Percentiles rank a stretch among this genome's conserved stretches.
phyloP scores from a whole-genome alignment of 345 rosid species.

The Brassica rapa region DNA sequence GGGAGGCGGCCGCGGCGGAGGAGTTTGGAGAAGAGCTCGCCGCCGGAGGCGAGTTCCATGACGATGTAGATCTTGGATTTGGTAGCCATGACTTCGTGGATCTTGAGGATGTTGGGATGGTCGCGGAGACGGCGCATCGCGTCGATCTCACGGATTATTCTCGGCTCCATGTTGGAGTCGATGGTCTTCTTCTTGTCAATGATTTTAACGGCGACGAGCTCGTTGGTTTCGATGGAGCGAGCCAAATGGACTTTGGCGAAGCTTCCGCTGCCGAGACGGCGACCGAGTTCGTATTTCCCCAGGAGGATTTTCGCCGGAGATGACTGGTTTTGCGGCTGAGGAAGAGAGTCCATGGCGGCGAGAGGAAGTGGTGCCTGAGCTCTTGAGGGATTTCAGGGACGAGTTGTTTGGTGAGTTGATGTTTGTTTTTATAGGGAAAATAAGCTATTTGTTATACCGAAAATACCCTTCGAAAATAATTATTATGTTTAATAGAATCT shows the following conservation, averaged over 20 bases:
- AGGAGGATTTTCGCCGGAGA: constrained; percentile 13
- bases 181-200: neutral
- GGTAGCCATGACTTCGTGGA: neutral
- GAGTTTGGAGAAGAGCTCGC: neutral
- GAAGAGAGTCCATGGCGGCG: constrained; percentile 33
- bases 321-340: constrained; percentile 27
- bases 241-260: neutral
- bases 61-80: neutral
- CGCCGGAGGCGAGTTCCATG: neutral
- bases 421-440: constrained; percentile 24
- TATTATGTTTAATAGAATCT: neutral
- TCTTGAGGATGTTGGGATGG: neutral
- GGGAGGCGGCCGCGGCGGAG: neutral
- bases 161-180: neutral
- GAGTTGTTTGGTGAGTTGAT: constrained; percentile 11
- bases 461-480: constrained; percentile 25
- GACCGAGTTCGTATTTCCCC: neutral
- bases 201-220: neutral
- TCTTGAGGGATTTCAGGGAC: constrained; percentile 16
- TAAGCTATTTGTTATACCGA: neutral
- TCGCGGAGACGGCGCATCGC: neutral
- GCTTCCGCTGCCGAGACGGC: neutral
- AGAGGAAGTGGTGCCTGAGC: constrained; percentile 31
- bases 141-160: neutral
- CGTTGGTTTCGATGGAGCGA: neutral